Evolutionary conservation across 2,329 filamentous ascomycete genomes (phyloP), one percentile per base, ranked within the genome.

Genomic region (Phialophora verrucosa): DNA sequence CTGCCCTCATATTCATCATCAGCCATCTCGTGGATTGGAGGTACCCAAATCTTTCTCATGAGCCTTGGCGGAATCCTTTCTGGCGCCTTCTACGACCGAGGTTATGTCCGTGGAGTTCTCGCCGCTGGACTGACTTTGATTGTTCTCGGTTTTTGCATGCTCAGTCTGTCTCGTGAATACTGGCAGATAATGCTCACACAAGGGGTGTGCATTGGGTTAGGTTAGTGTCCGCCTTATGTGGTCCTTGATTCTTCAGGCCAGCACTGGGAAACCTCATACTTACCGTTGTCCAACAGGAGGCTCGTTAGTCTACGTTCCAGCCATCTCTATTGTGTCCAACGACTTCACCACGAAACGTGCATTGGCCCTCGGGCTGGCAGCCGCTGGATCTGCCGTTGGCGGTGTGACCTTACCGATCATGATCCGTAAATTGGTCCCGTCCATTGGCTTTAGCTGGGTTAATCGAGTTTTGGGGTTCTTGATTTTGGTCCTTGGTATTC

Each of bases 41-140:
- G 90, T 62, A 79, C 96, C 54, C 94, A 92, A 74, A 87, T 91
- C 6, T 96, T 95, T 73, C 80, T 97, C 20, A 86, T 89, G 63
- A 95, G 97, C 78, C 90, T 93, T 74, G 88, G 91, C 59, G 92
- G 93, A 32, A 85, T 96, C 31, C 92, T 95, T 72, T 88, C 95
- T 59, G 93, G 93, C 0, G 92, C 93, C 0, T 80, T 96, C 25
- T 97, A 97, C 74, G 93, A 97, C 75, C 78, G 80, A 70, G 65
- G 50, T 50, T 64, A 64, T 42, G 42, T 58, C 29, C 73, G 14
- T 56, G 67, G 79, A 88, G 89, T 73, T 88, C 92, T 58, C 31
- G 35, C 42, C n/a, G 72, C 63, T 64, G 23, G 64, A 65, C 17
- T 60, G 62, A 6, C 35, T 69, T 7, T 66, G 11, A 67, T 63